Percentiles rank a stretch among this genome's conserved stretches.
phyloP scores from a whole-genome alignment of 352 stramenopile genomes.

The Phytophthora megakarya region DNA sequence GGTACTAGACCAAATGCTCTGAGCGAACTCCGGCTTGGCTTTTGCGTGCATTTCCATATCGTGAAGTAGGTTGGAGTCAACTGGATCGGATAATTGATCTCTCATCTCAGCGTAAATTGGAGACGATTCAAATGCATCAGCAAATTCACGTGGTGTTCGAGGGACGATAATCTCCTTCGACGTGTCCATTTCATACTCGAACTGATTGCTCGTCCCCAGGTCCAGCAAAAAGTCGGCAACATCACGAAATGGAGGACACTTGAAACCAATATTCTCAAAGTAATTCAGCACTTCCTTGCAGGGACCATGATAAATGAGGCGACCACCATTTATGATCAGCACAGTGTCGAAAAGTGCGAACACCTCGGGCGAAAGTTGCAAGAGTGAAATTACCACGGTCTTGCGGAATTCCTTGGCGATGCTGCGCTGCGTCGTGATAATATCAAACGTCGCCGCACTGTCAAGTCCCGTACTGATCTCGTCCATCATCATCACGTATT shows the following conservation, averaged over 20 bases:
- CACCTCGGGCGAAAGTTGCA: slow-evolving; percentile 89
- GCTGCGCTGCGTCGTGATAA: slow-evolving; percentile 50
- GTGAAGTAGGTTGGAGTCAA: too few relatives aligned
- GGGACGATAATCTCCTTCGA: too few relatives aligned
- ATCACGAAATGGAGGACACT: slow-evolving; percentile 27
- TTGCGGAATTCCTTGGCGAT: slow-evolving; percentile 18
- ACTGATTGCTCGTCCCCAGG: slow-evolving; percentile 31
- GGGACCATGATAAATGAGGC: slow-evolving; percentile 70
- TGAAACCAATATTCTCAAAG: slow-evolving; percentile 38
- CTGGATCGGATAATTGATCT: too few relatives aligned
- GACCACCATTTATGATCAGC: slow-evolving; percentile 67
- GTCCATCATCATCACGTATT: slow-evolving; percentile 1
- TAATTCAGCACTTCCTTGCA: slow-evolving; percentile 22
- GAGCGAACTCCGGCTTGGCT: too few relatives aligned
- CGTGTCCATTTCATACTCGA: slow-evolving; percentile 8
- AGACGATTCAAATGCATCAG: too few relatives aligned
- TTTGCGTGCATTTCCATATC: too few relatives aligned
- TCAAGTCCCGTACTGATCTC: slow-evolving; percentile 14
- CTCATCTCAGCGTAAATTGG: too few relatives aligned
- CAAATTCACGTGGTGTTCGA: not conserved
- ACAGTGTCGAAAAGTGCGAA: slow-evolving; percentile 75
- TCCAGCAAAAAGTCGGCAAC: slow-evolving; percentile 41
- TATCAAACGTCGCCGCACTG: slow-evolving; percentile 28
- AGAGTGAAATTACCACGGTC: slow-evolving; percentile 59
- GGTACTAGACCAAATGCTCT: too few relatives aligned